Base-by-base conservation (phyloP, 768 basidiomycete genomes). In the Butyriboletus loyo region DNA sequence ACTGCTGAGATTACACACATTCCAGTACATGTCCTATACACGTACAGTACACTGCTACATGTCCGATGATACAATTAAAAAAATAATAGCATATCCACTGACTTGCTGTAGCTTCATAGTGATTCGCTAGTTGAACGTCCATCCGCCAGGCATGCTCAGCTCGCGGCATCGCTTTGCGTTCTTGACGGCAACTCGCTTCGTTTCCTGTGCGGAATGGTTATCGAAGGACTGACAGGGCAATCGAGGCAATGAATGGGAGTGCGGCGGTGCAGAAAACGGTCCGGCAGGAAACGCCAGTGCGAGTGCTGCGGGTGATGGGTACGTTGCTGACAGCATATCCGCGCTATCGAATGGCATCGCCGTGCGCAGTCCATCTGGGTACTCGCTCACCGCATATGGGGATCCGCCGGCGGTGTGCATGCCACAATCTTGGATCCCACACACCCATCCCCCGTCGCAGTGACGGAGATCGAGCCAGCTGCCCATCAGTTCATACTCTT, bases 401-500 rank as follows among this genome's bases (percentile, higher is more conserved):
- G 55, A 75, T 57, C 54, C 75, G 67, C 41, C 46, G 14, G 48
- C 59, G 50, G 60, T 73, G 69, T 55, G 79, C 46, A 64, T 48
- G 17, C 54, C 56, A 42, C 69, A 71, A 36, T 62, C 61, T 41
- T 50, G 59, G 28, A 66, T 49, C 21, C 69, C 70, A 49, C 69
- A 70, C 19, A 48, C 47, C 70, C 64, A 66, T 37, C 56, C 66
- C 17, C 50, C 55, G 32, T 59, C 56, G n/a, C 52, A 42, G 13
- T 43, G 55, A 40, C 54, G 49, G 19, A 62, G 53, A 54, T 71
- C 67, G 25, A 71, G 66, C 80, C 79, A 80, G 53, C 80, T 80
- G 3, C 79, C 80, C 47, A 56, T 62, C 32, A 68, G 65, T 54
- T 81, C 80, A 51, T 81, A 79, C 36, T 79, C 74, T 44, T 73